A percentile compares a stretch with the other conserved stretches of the same genome.
These are phyloP conservation scores for Ophiostoma ips DNA, from an alignment of 2,329 filamentous ascomycete species.

Conservation along the genomic window DNA sequence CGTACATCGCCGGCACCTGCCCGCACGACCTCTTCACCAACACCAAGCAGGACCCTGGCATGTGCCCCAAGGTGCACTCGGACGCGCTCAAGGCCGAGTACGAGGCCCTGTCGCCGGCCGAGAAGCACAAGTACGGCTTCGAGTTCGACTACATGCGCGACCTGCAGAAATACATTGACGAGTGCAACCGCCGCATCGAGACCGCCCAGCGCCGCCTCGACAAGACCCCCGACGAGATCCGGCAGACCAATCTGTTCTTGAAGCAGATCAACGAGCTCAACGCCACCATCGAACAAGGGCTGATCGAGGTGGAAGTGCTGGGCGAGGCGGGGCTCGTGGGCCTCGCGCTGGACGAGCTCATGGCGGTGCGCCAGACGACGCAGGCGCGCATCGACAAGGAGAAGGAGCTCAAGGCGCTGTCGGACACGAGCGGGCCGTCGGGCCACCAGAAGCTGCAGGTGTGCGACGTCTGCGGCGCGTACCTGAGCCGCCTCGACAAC, in stretches of 20 bases:
- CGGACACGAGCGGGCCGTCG: conserved; percentile 81
- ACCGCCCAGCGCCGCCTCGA: conserved; percentile 77
- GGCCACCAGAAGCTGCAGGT: conserved; percentile 98
- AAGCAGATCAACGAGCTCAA: conserved; percentile 74
- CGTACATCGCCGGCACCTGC: conserved; percentile 84
- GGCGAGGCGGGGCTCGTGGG: conserved; percentile 71
- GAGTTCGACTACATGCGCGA: conserved; percentile 96
- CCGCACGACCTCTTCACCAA: conserved; percentile 99
- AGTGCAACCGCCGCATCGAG: conserved; percentile 91
- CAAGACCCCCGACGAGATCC: conserved; percentile 95
- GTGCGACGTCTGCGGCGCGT: conserved; percentile 95
- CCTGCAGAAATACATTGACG: conserved; percentile 91
- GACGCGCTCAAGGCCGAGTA: conserved; percentile 85
- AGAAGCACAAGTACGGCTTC: conserved; percentile 71
- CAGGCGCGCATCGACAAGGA: conserved; percentile 73
- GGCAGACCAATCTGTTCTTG: conserved; percentile 81
- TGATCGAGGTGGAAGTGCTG: conserved; percentile 75
- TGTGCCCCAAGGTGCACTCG: conserved; percentile 76
- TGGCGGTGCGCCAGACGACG: conserved; percentile 68
- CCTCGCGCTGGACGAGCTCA: conserved; percentile 74
- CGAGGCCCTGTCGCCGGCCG: conserved; percentile 54
- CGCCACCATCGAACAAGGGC: conserved; percentile 63
- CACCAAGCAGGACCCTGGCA: conserved; percentile 92
- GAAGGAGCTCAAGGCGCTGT: conserved; percentile 75
- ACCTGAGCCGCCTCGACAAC: conserved; percentile 83